Conservation (phyloP, 768 basidiomycete genomes). For the Leccinum boreale region DNA sequence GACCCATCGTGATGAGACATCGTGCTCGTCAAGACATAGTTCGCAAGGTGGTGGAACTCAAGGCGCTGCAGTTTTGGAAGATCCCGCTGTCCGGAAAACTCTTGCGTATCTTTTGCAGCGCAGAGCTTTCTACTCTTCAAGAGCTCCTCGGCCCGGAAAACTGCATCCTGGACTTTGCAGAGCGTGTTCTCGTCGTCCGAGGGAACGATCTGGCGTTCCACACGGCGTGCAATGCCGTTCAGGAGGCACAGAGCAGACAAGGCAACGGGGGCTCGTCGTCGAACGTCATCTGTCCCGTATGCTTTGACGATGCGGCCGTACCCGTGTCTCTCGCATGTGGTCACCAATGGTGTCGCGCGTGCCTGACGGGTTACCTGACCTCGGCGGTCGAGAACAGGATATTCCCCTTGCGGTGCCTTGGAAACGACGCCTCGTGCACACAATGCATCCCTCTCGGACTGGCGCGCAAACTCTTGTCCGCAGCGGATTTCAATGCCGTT, state of each 20-base stretch:
- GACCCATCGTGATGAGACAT: constrained; percentile 40
- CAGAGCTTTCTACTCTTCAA: constrained; percentile 45
- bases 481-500: constrained; percentile 52
- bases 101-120: constrained; percentile 44
- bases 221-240: constrained; percentile 39
- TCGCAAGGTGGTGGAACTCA: constrained; percentile 42
- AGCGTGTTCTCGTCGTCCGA: constrained; percentile 48
- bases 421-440: constrained; percentile 56
- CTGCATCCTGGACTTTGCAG: constrained; percentile 44
- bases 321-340: constrained; percentile 60
- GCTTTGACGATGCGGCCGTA: constrained; percentile 52
- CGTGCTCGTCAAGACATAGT: constrained; percentile 45
- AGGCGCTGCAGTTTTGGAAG: constrained; percentile 37
- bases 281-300: constrained; percentile 58
- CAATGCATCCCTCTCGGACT: constrained; percentile 51
- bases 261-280: constrained; percentile 26
- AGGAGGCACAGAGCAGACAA: constrained; percentile 34
- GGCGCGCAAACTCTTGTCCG: constrained; percentile 48
- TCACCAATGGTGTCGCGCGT: constrained; percentile 65
- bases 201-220: constrained; percentile 43
- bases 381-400: constrained; percentile 53
- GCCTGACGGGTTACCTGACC: constrained; percentile 55
- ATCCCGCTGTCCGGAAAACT: constrained; percentile 49
- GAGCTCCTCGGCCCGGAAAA: constrained; percentile 54
- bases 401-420: constrained; percentile 76